A percentile compares a stretch with the other conserved stretches of the same genome.
phyloP scores from a whole-genome alignment of 2,329 filamentous ascomycete genomes.

The Plenodomus biglobosus region DNA sequence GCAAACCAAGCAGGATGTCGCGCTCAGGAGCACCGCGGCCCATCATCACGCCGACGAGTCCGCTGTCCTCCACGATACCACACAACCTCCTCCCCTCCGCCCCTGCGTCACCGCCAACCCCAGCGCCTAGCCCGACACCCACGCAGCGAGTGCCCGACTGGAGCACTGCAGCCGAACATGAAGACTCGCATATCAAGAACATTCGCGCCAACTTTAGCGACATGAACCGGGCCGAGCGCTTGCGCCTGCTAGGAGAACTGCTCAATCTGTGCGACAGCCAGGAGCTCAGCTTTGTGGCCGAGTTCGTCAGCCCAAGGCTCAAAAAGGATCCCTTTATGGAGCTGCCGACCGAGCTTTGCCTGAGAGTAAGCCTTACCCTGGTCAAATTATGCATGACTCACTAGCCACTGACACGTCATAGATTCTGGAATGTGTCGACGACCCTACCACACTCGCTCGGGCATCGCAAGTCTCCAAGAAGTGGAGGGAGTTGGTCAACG shows the following conservation, averaged over 20 bases:
- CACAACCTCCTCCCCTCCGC: conserved; percentile 65
- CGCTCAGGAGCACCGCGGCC: conserved; percentile 47
- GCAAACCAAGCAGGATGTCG: conserved; percentile 45
- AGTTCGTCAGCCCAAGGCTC: conserved; percentile 88
- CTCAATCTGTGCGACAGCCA: conserved; percentile 94
- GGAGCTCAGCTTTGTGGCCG: conserved; percentile 91
- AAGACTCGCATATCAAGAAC: conserved; percentile 79
- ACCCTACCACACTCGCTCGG: conserved; percentile 88
- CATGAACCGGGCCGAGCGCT: conserved; percentile 73
- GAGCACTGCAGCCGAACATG: conserved; percentile 75
- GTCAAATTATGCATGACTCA: not conserved
- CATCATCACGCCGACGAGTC: conserved; percentile 55
- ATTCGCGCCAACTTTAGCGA: conserved; percentile 78
- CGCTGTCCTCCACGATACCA: conserved; percentile 54
- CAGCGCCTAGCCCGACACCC: conserved; percentile 66
- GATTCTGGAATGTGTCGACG: conserved; percentile 96
- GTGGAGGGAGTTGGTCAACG: conserved; percentile 90
- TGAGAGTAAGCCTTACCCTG: conserved; percentile 64
- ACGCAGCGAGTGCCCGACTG: conserved; percentile 68
- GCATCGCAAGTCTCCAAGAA: conserved; percentile 94
- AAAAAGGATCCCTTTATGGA: conserved; percentile 96
- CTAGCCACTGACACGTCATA: conserved; percentile 44
- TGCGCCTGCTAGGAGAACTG: conserved; percentile 81
- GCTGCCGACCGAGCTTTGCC: conserved; percentile 87
- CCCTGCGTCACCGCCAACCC: conserved; percentile 67